Conservation (phyloP, 2,329 filamentous ascomycete species). For the Parascedosporium putredinis region DNA sequence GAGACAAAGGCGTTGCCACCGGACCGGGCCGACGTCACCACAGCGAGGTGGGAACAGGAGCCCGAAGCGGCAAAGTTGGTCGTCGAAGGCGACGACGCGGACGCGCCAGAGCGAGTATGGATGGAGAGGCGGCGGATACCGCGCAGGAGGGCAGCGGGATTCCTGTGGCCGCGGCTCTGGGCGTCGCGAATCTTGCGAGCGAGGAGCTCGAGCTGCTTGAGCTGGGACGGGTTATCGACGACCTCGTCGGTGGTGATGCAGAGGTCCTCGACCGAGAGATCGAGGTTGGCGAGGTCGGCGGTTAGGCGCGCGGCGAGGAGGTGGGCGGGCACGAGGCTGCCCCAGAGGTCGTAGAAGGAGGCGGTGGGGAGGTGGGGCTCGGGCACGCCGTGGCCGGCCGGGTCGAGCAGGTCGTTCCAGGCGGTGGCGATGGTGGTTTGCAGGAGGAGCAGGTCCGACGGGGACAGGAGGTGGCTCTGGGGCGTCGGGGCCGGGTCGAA, state of each 20-base stretch:
- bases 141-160: background rate
- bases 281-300: constrained; percentile 27
- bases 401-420: constrained; percentile 35
- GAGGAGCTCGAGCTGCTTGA: constrained; percentile 35
- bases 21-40: background rate
- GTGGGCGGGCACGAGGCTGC: constrained; percentile 36
- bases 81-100: background rate
- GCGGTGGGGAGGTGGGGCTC: constrained; percentile 31
- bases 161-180: background rate
- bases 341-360: constrained; percentile 41
- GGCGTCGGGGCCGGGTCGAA: constrained; percentile 15
- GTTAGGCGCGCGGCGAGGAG: constrained; percentile 35
- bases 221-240: constrained; percentile 38
- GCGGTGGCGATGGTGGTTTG: constrained; percentile 30
- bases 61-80: background rate
- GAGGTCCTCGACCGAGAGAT: constrained; percentile 15
- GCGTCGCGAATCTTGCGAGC: background rate
- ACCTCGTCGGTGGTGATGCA: constrained; percentile 36
- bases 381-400: constrained; percentile 26
- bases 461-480: constrained; percentile 22
- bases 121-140: background rate
- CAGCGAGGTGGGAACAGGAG: background rate
- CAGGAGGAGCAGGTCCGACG: constrained; percentile 28
- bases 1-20: background rate
- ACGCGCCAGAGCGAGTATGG: background rate